These are phyloP conservation scores for Pleurotus sapidus DNA, from an alignment of 768 basidiomycete species.

Conservation along the genomic window DNA sequence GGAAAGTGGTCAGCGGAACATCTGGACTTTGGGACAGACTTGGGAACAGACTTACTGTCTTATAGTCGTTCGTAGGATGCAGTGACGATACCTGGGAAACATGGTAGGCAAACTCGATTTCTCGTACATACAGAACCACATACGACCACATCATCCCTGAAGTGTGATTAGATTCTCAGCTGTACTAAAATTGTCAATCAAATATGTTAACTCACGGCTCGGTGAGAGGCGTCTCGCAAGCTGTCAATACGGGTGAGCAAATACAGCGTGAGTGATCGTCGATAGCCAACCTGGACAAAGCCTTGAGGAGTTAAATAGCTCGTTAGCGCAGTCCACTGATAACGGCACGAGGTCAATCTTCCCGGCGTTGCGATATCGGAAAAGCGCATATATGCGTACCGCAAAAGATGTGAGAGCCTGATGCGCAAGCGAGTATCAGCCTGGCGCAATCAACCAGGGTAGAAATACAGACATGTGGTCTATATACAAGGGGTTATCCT, in stretches of 20 bases:
- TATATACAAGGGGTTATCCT: constrained; percentile 13
- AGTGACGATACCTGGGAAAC: constrained; percentile 69
- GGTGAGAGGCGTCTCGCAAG: constrained; percentile 75
- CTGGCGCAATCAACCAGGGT: background rate
- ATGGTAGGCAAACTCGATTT: background rate
- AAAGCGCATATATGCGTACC: constrained; percentile 34
- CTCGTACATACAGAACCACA: background rate
- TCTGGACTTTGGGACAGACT: too few species aligned
- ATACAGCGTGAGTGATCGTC: background rate
- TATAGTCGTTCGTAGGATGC: constrained; percentile 88
- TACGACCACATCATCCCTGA: constrained; percentile 64
- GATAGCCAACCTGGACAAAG: constrained; percentile 65
- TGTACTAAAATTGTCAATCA: background rate
- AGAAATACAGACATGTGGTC: constrained; percentile 51
- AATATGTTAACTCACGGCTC: constrained; percentile 58
- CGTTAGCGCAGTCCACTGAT: constrained; percentile 81
- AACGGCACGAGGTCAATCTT: too few species aligned
- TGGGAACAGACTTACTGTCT: constrained; percentile 53
- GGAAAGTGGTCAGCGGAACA: too few species aligned
- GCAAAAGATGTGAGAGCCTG: constrained; percentile 88
- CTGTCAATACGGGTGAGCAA: constrained; percentile 29
- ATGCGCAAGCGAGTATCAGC: constrained; percentile 8
- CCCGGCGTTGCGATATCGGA: too few species aligned
- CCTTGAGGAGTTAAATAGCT: constrained; percentile 72
- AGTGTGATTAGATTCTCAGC: constrained; percentile 5